Base-by-base conservation (phyloP, 139 green algal genomes). In the Chlorella sp. region DNA sequence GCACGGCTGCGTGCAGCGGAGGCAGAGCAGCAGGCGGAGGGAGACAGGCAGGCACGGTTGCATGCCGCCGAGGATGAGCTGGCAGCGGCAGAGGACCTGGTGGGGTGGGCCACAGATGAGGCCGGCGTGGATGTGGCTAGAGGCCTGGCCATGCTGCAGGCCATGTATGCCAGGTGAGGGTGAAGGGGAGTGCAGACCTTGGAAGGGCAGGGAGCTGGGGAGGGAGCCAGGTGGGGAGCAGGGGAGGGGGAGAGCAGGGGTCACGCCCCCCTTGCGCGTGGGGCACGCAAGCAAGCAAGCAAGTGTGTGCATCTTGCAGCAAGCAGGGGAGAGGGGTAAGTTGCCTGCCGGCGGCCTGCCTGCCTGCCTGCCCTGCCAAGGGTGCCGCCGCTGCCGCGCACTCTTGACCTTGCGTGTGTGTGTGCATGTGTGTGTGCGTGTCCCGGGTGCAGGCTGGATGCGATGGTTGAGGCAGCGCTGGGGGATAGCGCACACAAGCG, bases 31-130 rank as follows among this genome's bases (percentile, higher is more conserved):
- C 7, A 24, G 21, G 82, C 82, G 18, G 66, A 64, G 30, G 68
- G 22, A 18, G 68, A 79, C 2, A 68, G 84, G 7, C 64, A 68
- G 82, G 14, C 19, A 3, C 82, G 82, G 3, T 18, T 76, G 57
- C 57, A 76, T 15, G 82, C 66, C 16, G 82, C 82, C 21, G 57
- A 86, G 82, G 82, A 37, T 26, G 82, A 86, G 68, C 57, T 88
- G 39, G 16, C 32, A 40, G 37, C 26, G 30, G 84, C 84, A 0
- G 68, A 88, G 40, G 40, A 66, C 66, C 32, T 81, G 84, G 84
- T 81, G 39, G 84, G 84, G 28, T 88, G 71, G 40, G 39, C 84
- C 4, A 12, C 0, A 0, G 84, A 81, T 36, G 84, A 88, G 28
- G 68, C n/a, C 7, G 68, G 42, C 15, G 68, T 88, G 66, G 68